Conservation (phyloP, 208 protist genomes). For the Trypanosomatidae sp. region DNA sequence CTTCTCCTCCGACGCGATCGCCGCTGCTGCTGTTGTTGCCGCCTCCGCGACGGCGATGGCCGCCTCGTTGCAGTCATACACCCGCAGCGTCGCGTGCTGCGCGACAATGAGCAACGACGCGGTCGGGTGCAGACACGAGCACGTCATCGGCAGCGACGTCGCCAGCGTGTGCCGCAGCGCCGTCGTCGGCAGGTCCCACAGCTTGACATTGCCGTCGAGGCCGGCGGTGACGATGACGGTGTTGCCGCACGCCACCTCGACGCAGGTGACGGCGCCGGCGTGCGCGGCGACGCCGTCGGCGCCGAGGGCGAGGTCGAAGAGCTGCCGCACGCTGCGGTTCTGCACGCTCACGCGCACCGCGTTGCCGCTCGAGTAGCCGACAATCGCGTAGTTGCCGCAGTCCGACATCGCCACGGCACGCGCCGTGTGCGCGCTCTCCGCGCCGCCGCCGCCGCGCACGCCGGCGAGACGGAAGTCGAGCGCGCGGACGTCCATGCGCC, state of each 20-base stretch:
- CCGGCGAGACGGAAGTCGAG: conserved; percentile 69
- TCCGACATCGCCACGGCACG: conserved; percentile 58
- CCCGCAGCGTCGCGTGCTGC: conserved; percentile 53
- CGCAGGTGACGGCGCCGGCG: conserved; percentile 51
- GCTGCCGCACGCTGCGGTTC: conserved; percentile 57
- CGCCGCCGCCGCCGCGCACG: conserved; percentile 36
- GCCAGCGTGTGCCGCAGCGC: conserved; percentile 18
- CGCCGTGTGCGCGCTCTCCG: conserved; percentile 56
- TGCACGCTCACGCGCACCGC: conserved; percentile 57
- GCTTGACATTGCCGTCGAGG: conserved; percentile 61
- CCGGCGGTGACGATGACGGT: conserved; percentile 54
- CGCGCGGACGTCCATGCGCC: conserved; percentile 72
- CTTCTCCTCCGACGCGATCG: neutral
- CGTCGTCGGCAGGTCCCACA: conserved; percentile 46
- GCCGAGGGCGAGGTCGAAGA: conserved; percentile 38
- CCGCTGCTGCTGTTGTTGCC: neutral
- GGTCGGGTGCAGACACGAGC: conserved; percentile 57
- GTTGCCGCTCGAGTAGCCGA: conserved; percentile 82
- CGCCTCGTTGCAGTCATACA: conserved; percentile 49
- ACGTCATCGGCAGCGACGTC: conserved; percentile 37
- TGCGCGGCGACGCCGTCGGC: conserved; percentile 34
- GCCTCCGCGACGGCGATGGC: neutral
- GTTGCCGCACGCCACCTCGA: conserved; percentile 67
- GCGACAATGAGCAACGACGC: conserved; percentile 63
- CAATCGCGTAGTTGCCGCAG: conserved; percentile 81